Percentiles rank a stretch among this genome's conserved stretches.
These are phyloP conservation scores for Verticillium nubilum DNA, from an alignment of 2,329 filamentous ascomycete species.

Conservation along the genomic window DNA sequence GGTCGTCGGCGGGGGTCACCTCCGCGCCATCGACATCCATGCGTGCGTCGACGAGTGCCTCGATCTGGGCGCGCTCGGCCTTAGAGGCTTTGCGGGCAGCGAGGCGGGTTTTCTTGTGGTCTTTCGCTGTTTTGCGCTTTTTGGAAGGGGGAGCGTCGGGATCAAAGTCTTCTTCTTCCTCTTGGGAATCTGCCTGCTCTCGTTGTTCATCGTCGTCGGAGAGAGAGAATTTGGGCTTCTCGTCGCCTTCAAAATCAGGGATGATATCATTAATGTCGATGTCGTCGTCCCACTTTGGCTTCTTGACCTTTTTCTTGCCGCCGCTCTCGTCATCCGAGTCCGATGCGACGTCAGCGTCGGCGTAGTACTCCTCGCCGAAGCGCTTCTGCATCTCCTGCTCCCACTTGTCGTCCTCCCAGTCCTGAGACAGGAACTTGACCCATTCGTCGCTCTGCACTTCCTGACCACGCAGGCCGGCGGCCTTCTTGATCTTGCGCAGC, in stretches of 20 bases:
- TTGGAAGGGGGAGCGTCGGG: conserved; percentile 40
- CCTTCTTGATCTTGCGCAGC: conserved; percentile 81
- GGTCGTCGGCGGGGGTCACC: conserved; percentile 34
- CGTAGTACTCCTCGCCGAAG: conserved; percentile 91
- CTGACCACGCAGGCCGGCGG: conserved; percentile 71
- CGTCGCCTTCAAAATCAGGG: conserved; percentile 74
- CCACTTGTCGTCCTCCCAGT: conserved; percentile 87
- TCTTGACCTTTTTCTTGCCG: conserved; percentile 61
- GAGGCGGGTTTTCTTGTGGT: conserved; percentile 53
- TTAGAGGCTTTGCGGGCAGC: conserved; percentile 66
- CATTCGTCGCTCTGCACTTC: conserved; percentile 70
- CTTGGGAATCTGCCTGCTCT: conserved; percentile 20
- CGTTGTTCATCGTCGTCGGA: conserved; percentile 40
- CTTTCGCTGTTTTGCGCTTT: conserved; percentile 53
- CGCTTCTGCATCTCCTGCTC: conserved; percentile 82
- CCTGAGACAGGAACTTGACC: conserved; percentile 76
- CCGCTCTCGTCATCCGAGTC: conserved; percentile 58
- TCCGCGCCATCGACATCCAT: conserved; percentile 67
- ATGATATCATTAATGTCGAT: conserved; percentile 94
- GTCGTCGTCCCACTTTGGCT: conserved; percentile 92
- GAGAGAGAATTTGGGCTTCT: conserved; percentile 48
- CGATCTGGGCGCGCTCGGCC: conserved; percentile 75
- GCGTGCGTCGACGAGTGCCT: conserved; percentile 77
- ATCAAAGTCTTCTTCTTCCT: conserved; percentile 31
- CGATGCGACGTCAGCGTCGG: conserved; percentile 59